phyloP scores from a whole-genome alignment of 1,284 basidiomycete genomes.

The Chondrostereum purpureum region DNA sequence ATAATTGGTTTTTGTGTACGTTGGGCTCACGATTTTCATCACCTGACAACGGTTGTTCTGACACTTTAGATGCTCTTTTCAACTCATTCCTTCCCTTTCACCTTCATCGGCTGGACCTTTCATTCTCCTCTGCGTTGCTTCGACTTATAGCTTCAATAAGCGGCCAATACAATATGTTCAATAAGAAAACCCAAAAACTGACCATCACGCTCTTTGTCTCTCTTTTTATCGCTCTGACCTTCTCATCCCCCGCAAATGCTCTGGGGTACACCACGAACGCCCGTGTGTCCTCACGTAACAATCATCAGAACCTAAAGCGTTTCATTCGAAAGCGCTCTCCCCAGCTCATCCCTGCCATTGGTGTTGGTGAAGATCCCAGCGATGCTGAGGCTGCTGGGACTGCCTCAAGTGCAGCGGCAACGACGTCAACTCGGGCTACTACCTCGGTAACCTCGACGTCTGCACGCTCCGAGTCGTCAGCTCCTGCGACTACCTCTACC shows the following conservation, averaged over 20 bases:
- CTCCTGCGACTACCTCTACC: no score
- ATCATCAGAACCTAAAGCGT: slow-evolving; percentile 53
- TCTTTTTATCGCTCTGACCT: slow-evolving; percentile 47
- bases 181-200: slow-evolving; percentile 34
- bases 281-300: slow-evolving; percentile 29
- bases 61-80: no score
- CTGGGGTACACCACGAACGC: slow-evolving; percentile 38
- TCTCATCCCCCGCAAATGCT: slow-evolving; percentile 39
- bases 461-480: slow-evolving; percentile 10
- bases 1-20: slow-evolving; percentile 10
- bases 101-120: slow-evolving; percentile 14
- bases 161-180: slow-evolving; percentile 31
- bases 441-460: slow-evolving; percentile 16
- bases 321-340: slow-evolving; percentile 57
- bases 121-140: slow-evolving; percentile 2
- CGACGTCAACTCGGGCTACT: slow-evolving; percentile 4
- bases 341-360: slow-evolving; percentile 14
- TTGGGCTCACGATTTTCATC: slow-evolving; percentile 3
- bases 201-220: slow-evolving; percentile 58
- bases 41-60: slow-evolving; percentile 3
- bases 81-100: slow-evolving; percentile 7
- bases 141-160: slow-evolving; percentile 8
- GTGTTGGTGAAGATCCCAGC: slow-evolving; percentile 20
- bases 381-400: neutral
- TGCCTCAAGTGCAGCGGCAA: neutral